A percentile compares a stretch with the other conserved stretches of the same genome.
Conservation (phyloP, 2,329 filamentous ascomycete genomes). For the Nemania sp. region DNA sequence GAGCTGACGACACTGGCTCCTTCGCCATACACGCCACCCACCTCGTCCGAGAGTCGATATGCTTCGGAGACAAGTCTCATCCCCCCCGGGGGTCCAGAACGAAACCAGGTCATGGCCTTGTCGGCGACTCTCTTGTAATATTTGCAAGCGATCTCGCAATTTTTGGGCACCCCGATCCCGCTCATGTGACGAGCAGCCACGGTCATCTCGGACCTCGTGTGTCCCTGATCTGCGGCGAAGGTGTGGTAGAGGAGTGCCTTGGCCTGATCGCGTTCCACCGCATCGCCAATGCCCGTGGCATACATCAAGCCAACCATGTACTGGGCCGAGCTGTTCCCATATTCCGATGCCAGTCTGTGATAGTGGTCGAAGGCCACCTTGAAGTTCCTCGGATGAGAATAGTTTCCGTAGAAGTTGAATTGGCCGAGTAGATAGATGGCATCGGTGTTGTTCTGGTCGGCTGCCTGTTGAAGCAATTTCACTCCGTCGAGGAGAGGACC, state of each 20-base stretch:
- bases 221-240: slow-evolving; percentile 83
- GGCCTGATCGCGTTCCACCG: slow-evolving; percentile 83
- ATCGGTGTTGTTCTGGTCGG: slow-evolving; percentile 69
- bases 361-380: slow-evolving; percentile 80
- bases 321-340: slow-evolving; percentile 90
- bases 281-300: slow-evolving; percentile 84
- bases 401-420: slow-evolving; percentile 97
- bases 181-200: slow-evolving; percentile 83
- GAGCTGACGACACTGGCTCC: slow-evolving; percentile 90
- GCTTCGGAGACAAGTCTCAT: slow-evolving; percentile 76
- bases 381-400: slow-evolving; percentile 82
- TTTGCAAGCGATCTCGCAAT: slow-evolving; percentile 80
- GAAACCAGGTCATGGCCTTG: slow-evolving; percentile 86
- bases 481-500: slow-evolving; percentile 57
- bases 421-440: slow-evolving; percentile 89
- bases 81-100: slow-evolving; percentile 88
- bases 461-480: slow-evolving; percentile 56
- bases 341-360: slow-evolving; percentile 71
- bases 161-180: slow-evolving; percentile 83
- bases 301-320: slow-evolving; percentile 97
- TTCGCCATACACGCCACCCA: slow-evolving; percentile 92
- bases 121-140: slow-evolving; percentile 95
- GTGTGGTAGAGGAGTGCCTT: slow-evolving; percentile 93
- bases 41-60: slow-evolving; percentile 86
- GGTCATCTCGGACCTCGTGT: slow-evolving; percentile 90